Evolutionary conservation across 139 green algal genomes (phyloP).

Genomic region (Micractinium conductrix): DNA sequence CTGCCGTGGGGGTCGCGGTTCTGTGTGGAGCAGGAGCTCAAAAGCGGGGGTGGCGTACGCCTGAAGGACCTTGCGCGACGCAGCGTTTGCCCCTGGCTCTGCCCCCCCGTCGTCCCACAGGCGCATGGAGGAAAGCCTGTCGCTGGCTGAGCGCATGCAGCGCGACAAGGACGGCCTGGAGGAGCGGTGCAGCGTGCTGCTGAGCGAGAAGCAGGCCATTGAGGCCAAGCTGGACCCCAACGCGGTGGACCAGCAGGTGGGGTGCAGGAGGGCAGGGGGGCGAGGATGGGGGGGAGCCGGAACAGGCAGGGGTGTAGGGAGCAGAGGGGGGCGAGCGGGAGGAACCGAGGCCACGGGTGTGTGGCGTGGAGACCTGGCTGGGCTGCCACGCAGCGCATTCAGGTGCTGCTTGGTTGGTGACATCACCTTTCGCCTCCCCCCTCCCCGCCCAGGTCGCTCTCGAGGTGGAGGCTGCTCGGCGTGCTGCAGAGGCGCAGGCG

Average conservation of each 20-base stretch:
- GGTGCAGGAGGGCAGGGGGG: not conserved
- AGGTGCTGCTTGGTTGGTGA: not conserved
- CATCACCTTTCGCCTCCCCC: not conserved
- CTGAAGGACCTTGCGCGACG: too few relatives aligned
- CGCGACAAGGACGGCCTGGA: slow-evolving; percentile 34
- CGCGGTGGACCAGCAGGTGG: slow-evolving; percentile 34
- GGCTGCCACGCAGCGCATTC: not conserved
- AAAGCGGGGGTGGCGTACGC: too few relatives aligned
- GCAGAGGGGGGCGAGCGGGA: too few relatives aligned
- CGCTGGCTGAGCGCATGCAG: slow-evolving; percentile 42
- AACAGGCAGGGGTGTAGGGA: too few relatives aligned
- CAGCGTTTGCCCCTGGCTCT: not conserved
- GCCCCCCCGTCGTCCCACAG: not conserved
- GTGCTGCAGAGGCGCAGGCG: slow-evolving; percentile 39
- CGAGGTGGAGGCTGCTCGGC: not conserved
- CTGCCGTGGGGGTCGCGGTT: too few relatives aligned
- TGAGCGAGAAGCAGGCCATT: slow-evolving; percentile 28
- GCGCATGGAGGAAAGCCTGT: slow-evolving; percentile 37
- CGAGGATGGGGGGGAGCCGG: too few relatives aligned
- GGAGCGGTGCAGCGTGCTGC: slow-evolving; percentile 21
- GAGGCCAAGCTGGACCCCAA: slow-evolving; percentile 30
- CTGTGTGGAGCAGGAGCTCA: too few relatives aligned
- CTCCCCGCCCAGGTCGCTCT: not conserved
- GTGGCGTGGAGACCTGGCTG: too few relatives aligned
- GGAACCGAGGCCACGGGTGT: too few relatives aligned